These are phyloP conservation scores for Metarhizium sp. DNA, from an alignment of 2,329 filamentous ascomycete species.

Conservation along the genomic window DNA sequence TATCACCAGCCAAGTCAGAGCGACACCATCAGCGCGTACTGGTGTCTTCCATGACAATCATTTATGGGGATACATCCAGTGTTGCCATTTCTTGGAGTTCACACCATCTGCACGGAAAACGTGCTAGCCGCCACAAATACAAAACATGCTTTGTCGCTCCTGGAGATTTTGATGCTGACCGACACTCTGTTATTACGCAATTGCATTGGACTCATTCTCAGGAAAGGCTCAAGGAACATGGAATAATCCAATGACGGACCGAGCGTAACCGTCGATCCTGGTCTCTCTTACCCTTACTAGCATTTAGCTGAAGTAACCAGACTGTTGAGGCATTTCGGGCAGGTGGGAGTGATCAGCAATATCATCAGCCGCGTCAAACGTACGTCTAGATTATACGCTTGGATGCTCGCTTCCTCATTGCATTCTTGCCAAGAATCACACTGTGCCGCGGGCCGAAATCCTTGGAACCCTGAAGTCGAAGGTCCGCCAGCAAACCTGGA, in stretches of 20 bases:
- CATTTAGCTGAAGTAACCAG: not conserved
- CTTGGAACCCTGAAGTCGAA: not conserved
- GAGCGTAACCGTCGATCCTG: conserved; percentile 1
- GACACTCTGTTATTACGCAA: not conserved
- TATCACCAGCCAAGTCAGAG: not conserved
- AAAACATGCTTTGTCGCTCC: not conserved
- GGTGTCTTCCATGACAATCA: not conserved
- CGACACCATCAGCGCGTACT: not conserved
- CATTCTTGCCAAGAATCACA: conserved; percentile 2
- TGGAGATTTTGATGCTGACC: not conserved
- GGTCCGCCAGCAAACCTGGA: not conserved
- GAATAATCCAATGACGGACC: not conserved
- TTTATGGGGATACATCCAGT: not conserved
- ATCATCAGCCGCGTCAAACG: not conserved
- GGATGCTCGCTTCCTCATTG: not conserved
- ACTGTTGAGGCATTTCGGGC: not conserved
- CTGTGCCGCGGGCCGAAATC: not conserved
- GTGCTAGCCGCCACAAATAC: not conserved
- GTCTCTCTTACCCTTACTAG: not conserved
- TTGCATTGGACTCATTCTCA: not conserved
- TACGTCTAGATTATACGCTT: not conserved
- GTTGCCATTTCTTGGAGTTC: not conserved
- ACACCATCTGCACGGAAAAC: not conserved
- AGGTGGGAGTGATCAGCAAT: not conserved
- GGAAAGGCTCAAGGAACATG: not conserved